phyloP scores from a whole-genome alignment of 306 rosid genomes.

The Bauhinia variegata region DNA sequence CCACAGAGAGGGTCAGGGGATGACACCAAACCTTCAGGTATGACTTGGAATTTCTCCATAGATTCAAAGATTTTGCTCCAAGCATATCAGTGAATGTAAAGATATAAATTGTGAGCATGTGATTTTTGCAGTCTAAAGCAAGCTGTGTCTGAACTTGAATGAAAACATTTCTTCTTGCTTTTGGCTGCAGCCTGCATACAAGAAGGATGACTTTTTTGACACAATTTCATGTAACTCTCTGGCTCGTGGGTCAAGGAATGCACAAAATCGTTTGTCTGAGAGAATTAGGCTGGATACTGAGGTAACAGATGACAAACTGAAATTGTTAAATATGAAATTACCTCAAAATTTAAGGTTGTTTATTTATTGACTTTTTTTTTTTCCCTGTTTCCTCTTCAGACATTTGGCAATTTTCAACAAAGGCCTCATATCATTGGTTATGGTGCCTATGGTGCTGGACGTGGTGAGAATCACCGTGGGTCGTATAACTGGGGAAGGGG shows the following conservation, averaged over 20 bases:
- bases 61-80: conserved; percentile 22
- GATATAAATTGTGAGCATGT: not conserved
- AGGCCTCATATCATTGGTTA: conserved; percentile 44
- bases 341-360: conserved; percentile 13
- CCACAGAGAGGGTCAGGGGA: conserved; percentile 38
- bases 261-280: conserved; percentile 52
- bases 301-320: conserved; percentile 44
- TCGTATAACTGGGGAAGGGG: conserved; percentile 60
- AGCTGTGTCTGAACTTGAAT: conserved; percentile 23
- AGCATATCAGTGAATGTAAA: conserved; percentile 7
- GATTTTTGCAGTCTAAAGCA: conserved; percentile 9
- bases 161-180: conserved; percentile 27
- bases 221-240: conserved; percentile 66
- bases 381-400: conserved; percentile 45
- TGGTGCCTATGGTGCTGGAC: conserved; percentile 54
- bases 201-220: conserved; percentile 83
- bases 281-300: conserved; percentile 56
- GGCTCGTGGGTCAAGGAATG: conserved; percentile 56
- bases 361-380: not conserved
- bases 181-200: conserved; percentile 64
- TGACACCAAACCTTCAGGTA: conserved; percentile 48
- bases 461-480: conserved; percentile 47
- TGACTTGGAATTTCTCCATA: conserved; percentile 17
- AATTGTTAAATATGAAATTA: conserved; percentile 11
- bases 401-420: conserved; percentile 58